Conservation (phyloP, 495 filamentous ascomycete species). For the Aspergillus ostianus region DNA sequence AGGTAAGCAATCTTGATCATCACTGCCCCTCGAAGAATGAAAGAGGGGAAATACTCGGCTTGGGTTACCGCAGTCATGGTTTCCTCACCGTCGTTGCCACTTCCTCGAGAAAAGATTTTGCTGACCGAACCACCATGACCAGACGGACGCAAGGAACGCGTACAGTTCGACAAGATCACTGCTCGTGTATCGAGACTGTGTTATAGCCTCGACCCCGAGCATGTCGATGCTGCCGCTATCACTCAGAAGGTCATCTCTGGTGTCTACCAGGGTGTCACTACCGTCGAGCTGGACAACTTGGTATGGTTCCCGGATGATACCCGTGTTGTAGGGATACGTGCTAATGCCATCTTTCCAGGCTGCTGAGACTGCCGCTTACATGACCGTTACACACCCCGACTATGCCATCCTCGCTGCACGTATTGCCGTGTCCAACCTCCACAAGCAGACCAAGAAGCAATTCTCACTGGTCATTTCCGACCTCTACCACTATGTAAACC, state of each 20-base stretch:
- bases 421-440: slow-evolving; percentile 98
- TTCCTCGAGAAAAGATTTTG: slow-evolving; percentile 9
- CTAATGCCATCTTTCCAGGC: slow-evolving; percentile 56
- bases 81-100: slow-evolving; percentile 26
- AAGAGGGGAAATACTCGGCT: neutral
- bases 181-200: slow-evolving; percentile 95
- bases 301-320: slow-evolving; percentile 53
- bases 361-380: slow-evolving; percentile 98
- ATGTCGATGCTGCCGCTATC: slow-evolving; percentile 97
- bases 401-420: slow-evolving; percentile 98
- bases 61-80: slow-evolving; percentile 2
- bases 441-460: slow-evolving; percentile 99
- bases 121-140: slow-evolving; percentile 24
- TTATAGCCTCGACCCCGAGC: slow-evolving; percentile 93
- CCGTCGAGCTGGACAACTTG: slow-evolving; percentile 92
- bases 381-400: slow-evolving; percentile 98
- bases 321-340: neutral
- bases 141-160: slow-evolving; percentile 99
- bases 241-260: slow-evolving; percentile 99
- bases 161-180: slow-evolving; percentile 99
- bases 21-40: neutral
- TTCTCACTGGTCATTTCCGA: slow-evolving; percentile 92
- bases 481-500: slow-evolving; percentile 94
- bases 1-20: slow-evolving; percentile 47
- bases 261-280: slow-evolving; percentile 97